phyloP scores from a whole-genome alignment of 441 rosid species.

The Gossypium laxum region DNA sequence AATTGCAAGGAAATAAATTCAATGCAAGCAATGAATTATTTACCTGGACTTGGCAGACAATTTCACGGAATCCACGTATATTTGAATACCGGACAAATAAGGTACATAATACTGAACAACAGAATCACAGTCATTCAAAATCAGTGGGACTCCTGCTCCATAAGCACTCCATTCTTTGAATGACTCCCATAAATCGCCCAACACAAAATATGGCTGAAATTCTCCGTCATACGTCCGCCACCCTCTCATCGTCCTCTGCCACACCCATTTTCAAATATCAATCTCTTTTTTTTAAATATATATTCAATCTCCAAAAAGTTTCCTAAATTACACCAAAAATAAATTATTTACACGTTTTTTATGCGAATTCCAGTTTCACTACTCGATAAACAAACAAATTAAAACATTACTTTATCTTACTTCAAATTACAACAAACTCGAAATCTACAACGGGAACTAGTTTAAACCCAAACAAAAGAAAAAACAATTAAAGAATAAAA shows the following conservation, averaged over 20 bases:
- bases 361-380: background rate
- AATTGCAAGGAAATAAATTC: background rate
- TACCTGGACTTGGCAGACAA: background rate
- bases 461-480: background rate
- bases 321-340: background rate
- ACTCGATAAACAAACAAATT: background rate
- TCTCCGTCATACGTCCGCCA: constrained; percentile 31
- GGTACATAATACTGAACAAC: constrained; percentile 44
- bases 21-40: background rate
- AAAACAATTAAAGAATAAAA: background rate
- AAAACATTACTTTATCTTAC: background rate
- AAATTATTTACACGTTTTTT: background rate
- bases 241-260: constrained; percentile 26
- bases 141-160: constrained; percentile 39
- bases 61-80: constrained; percentile 14
- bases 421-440: background rate
- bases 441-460: no score
- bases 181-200: constrained; percentile 35
- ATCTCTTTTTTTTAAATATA: background rate
- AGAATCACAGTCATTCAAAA: constrained; percentile 27
- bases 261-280: constrained; percentile 3
- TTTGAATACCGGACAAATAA: constrained; percentile 38
- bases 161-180: constrained; percentile 44
- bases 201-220: constrained; percentile 29
- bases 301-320: background rate